Percentiles rank a stretch among this genome's conserved stretches.
phyloP scores from a whole-genome alignment of 768 basidiomycete species.

The Cubamyces sp. region DNA sequence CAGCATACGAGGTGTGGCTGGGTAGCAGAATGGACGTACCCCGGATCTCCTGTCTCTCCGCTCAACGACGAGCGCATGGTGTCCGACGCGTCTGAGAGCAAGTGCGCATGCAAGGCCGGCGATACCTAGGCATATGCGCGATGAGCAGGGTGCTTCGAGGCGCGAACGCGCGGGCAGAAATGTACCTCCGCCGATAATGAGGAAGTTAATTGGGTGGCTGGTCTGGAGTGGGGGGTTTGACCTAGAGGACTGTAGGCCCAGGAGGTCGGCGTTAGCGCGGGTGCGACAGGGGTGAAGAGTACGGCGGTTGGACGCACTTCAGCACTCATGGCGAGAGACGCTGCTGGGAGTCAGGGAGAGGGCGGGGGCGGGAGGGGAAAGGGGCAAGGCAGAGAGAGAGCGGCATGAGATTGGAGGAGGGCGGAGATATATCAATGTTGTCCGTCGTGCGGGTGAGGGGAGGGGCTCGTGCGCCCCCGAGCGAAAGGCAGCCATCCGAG shows the following conservation, averaged over 20 bases:
- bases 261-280: neutral
- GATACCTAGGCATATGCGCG: conserved; percentile 28
- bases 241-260: conserved; percentile 3
- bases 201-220: conserved; percentile 32
- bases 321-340: conserved; percentile 9
- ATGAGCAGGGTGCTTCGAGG: too few species aligned
- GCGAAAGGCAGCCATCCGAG: too few species aligned
- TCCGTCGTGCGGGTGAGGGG: neutral
- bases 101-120: conserved; percentile 39
- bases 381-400: neutral
- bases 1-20: neutral
- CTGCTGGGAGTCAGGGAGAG: neutral
- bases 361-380: neutral
- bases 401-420: neutral
- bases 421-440: conserved; percentile 18
- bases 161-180: neutral
- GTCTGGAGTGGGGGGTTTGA: conserved; percentile 19
- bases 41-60: conserved; percentile 17
- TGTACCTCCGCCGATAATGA: conserved; percentile 38
- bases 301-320: neutral
- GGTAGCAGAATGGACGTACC: neutral
- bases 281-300: neutral
- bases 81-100: conserved; percentile 37
- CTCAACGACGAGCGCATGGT: conserved; percentile 39
- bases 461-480: conserved; percentile 6